A percentile compares a stretch with the other conserved stretches of the same genome.
These are phyloP conservation scores for Penicillium italicum DNA, from an alignment of 2,329 filamentous ascomycete species.

Conservation along the genomic window DNA sequence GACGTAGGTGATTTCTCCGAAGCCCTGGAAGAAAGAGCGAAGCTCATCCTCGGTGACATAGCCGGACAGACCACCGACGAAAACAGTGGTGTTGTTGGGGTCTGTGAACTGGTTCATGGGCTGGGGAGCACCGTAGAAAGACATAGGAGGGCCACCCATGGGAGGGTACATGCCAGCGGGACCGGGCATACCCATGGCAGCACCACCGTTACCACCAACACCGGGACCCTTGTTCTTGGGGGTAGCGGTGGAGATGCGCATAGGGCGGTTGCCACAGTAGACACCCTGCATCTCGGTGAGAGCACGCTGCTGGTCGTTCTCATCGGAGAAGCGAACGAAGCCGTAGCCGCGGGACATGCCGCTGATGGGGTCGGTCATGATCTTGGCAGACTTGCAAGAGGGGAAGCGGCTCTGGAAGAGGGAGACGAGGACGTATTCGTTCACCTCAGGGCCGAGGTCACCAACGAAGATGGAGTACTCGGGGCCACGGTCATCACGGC, in stretches of 20 bases:
- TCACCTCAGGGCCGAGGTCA: conserved; percentile 95
- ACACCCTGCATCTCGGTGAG: conserved; percentile 98
- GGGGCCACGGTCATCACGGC: conserved; percentile 87
- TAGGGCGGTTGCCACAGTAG: conserved; percentile 96
- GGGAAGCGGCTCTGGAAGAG: conserved; percentile 95
- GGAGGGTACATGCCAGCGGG: conserved; percentile 62
- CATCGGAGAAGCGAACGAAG: conserved; percentile 94
- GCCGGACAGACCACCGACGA: conserved; percentile 92
- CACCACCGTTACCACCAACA: conserved; percentile 50
- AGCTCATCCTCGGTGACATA: conserved; percentile 99
- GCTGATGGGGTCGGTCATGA: conserved; percentile 98
- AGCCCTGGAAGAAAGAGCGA: conserved; percentile 99
- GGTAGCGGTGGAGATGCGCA: conserved; percentile 96
- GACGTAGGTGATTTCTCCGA: conserved; percentile 98
- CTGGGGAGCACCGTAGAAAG: conserved; percentile 63
- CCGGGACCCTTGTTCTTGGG: conserved; percentile 77
- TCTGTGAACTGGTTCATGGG: conserved; percentile 99
- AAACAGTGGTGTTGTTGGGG: conserved; percentile 98
- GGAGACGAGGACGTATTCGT: conserved; percentile 95
- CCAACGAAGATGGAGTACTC: conserved; percentile 98
- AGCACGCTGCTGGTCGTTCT: conserved; percentile 92
- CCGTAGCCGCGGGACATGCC: conserved; percentile 97
- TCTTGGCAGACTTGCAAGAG: conserved; percentile 98
- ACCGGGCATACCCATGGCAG: conserved; percentile 49
- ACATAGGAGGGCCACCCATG: conserved; percentile 67